Evolutionary conservation across 2,329 filamentous ascomycete genomes (phyloP).

Genomic region (Hymenoscyphus occultus): DNA sequence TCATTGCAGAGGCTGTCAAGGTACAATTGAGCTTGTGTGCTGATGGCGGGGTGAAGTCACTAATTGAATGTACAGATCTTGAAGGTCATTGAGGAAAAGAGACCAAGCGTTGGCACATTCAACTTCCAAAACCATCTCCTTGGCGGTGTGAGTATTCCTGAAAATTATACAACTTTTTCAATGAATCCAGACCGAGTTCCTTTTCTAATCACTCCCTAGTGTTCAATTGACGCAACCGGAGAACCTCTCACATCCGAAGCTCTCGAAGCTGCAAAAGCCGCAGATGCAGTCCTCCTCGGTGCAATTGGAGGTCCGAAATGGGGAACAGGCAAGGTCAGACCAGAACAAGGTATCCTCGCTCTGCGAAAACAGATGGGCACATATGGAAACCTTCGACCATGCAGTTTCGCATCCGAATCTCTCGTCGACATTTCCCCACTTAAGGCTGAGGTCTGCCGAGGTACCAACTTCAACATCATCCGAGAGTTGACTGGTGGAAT

Average conservation of each 20-base stretch:
- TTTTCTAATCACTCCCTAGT: conserved; percentile 48
- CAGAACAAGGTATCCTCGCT: conserved; percentile 85
- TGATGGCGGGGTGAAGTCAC: not conserved
- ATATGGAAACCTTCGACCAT: conserved; percentile 93
- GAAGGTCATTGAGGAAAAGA: conserved; percentile 70
- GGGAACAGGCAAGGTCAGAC: conserved; percentile 83
- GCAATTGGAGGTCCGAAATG: conserved; percentile 97
- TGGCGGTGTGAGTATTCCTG: conserved; percentile 70
- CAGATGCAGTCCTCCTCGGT: conserved; percentile 87
- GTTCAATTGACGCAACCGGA: conserved; percentile 81
- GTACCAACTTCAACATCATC: conserved; percentile 88
- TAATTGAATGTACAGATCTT: conserved; percentile 57
- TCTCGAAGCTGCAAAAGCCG: conserved; percentile 76
- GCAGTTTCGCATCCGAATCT: conserved; percentile 87
- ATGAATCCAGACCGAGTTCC: not conserved
- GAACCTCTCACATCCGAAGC: conserved; percentile 78
- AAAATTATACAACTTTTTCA: not conserved
- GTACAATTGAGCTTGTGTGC: conserved; percentile 43
- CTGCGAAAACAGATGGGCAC: conserved; percentile 92
- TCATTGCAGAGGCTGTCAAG: conserved; percentile 82
- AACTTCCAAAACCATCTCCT: conserved; percentile 88
- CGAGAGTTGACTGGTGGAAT: conserved; percentile 90
- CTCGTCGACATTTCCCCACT: conserved; percentile 84
- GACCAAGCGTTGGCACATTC: conserved; percentile 70
- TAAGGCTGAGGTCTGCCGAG: conserved; percentile 79